A percentile compares a stretch with the other conserved stretches of the same genome.
Conservation (phyloP, 352 stramenopile species). For the Globisporangium acanthophoron region DNA sequence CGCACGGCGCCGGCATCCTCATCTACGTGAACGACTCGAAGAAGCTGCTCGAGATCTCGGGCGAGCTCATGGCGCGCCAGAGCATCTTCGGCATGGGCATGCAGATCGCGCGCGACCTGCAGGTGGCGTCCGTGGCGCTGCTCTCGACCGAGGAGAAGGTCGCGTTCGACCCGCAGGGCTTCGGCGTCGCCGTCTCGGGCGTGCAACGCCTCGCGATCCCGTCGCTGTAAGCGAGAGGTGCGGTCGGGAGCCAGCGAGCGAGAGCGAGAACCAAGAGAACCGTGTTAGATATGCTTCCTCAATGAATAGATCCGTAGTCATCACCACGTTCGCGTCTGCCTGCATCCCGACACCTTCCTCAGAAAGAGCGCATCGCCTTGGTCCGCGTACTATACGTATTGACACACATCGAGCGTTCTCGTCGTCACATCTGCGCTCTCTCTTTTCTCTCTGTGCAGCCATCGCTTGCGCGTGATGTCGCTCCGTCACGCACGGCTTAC, state of each 20-base stretch:
- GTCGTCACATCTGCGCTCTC: background rate
- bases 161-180: conserved; percentile 60
- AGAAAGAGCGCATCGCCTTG: background rate
- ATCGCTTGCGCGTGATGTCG: background rate
- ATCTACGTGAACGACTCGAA: conserved; percentile 59
- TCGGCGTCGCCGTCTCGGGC: conserved; percentile 43
- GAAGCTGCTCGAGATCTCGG: conserved; percentile 67
- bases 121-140: conserved; percentile 47
- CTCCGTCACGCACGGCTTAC: background rate
- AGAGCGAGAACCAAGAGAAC: too few relatives aligned
- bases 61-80: conserved; percentile 77
- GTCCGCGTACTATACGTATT: background rate
- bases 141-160: conserved; percentile 29
- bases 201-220: conserved; percentile 13
- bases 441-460: too few relatives aligned
- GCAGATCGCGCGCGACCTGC: conserved; percentile 60
- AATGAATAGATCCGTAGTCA: background rate
- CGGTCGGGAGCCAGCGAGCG: too few relatives aligned
- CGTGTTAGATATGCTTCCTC: background rate
- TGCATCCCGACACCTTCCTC: too few relatives aligned
- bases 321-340: too few relatives aligned
- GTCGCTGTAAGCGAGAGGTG: background rate
- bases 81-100: conserved; percentile 82
- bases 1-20: conserved; percentile 36
- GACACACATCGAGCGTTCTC: background rate